Percentiles rank a stretch among this genome's conserved stretches.
These are phyloP conservation scores for Suillus subluteus DNA, from an alignment of 768 basidiomycete species.

Conservation along the genomic window DNA sequence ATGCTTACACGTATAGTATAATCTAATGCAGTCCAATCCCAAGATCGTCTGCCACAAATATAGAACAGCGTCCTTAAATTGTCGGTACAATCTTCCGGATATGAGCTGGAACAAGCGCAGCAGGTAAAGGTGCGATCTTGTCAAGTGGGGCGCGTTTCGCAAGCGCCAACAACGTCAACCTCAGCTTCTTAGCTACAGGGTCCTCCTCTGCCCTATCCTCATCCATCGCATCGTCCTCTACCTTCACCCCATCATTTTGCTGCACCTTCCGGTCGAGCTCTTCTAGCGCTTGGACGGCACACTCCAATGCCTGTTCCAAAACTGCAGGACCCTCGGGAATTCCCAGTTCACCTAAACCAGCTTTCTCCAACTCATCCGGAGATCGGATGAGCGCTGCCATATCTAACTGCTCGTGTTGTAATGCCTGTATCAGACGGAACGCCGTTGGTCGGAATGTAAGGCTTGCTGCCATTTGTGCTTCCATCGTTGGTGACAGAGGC, in stretches of 20 bases:
- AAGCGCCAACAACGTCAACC: constrained; percentile 75
- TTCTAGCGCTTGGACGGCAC: constrained; percentile 56
- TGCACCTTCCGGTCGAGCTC: constrained; percentile 40
- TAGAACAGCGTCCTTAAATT: constrained; percentile 11
- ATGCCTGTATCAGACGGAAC: constrained; percentile 10
- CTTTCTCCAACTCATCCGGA: constrained; percentile 43
- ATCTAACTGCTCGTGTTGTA: constrained; percentile 37
- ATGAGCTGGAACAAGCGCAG: constrained; percentile 66
- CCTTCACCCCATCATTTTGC: constrained; percentile 20
- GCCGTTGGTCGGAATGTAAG: constrained; percentile 4
- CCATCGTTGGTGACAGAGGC: not conserved
- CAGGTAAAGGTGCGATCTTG: constrained; percentile 64
- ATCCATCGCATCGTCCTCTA: constrained; percentile 19
- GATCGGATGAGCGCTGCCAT: constrained; percentile 45
- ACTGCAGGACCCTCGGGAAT: constrained; percentile 49
- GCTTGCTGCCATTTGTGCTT: constrained; percentile 6
- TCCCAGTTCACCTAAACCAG: constrained; percentile 16
- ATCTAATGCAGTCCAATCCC: too few relatives aligned
- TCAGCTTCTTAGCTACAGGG: constrained; percentile 54
- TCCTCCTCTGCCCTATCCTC: constrained; percentile 45
- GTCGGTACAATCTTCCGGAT: constrained; percentile 69
- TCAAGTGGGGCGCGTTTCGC: constrained; percentile 80
- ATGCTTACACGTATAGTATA: too few relatives aligned
- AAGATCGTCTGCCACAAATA: too few relatives aligned
- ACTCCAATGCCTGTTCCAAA: constrained; percentile 58